A percentile compares a stretch with the other conserved stretches of the same genome.
phyloP scores from a whole-genome alignment of 805 yeast genomes.

The Kluyveromyces starmeri region DNA sequence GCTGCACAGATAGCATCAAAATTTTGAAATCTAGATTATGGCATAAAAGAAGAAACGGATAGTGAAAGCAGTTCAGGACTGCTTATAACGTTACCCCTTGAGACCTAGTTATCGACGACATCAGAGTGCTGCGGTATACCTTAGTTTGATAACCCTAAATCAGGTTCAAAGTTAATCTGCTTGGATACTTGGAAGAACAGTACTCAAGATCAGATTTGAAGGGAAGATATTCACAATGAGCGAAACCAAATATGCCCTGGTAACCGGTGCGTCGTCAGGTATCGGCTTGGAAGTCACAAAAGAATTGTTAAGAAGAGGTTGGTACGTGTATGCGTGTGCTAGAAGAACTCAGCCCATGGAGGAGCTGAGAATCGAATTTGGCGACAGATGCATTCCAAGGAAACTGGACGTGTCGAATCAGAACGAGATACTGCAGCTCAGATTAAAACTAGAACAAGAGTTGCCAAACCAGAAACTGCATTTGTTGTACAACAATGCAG shows the following conservation, averaged over 20 bases:
- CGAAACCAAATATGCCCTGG: conserved; percentile 36
- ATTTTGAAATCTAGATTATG: too few species aligned
- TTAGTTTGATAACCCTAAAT: too few species aligned
- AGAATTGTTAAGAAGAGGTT: conserved; percentile 43
- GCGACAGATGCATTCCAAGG: conserved; percentile 35
- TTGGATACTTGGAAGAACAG: too few species aligned
- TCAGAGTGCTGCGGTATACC: too few species aligned
- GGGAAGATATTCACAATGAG: conserved; percentile 6
- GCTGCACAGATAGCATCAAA: too few species aligned
- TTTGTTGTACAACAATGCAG: conserved; percentile 66
- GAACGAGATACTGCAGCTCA: conserved; percentile 39
- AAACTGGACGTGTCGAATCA: conserved; percentile 49
- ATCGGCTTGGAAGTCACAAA: conserved; percentile 43
- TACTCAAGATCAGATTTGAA: too few species aligned
- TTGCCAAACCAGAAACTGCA: conserved; percentile 44
- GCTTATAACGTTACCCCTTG: too few species aligned
- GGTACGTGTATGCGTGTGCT: conserved; percentile 64
- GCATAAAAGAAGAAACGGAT: too few species aligned
- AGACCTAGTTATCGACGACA: too few species aligned
- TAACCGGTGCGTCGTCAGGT: conserved; percentile 55
- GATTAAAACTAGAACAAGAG: conserved; percentile 33
- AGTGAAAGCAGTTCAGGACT: too few species aligned
- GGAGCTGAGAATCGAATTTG: conserved; percentile 28
- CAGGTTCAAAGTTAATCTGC: too few species aligned
- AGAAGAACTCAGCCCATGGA: conserved; percentile 57